Conservation (phyloP, 306 rosid species). For the Prunus fruticosa region DNA sequence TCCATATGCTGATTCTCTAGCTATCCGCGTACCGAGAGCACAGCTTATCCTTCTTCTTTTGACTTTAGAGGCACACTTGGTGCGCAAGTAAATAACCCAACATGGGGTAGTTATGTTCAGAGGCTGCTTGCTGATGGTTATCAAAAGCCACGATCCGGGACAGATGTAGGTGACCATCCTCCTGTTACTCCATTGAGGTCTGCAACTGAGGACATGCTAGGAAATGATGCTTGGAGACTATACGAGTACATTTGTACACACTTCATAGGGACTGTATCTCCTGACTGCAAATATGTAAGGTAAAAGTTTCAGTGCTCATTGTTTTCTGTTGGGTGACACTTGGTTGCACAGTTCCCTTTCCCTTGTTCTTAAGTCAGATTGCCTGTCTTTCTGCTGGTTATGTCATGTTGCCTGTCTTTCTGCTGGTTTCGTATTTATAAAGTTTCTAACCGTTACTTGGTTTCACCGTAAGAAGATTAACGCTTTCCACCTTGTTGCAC, state of each 20-base stretch:
- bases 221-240: conserved; percentile 84
- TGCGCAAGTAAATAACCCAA: conserved; percentile 63
- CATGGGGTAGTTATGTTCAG: conserved; percentile 69
- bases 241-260: conserved; percentile 89
- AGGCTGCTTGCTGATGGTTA: conserved; percentile 60
- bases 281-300: conserved; percentile 91
- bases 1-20: conserved; percentile 44
- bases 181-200: conserved; percentile 89
- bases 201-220: conserved; percentile 80
- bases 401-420: not conserved
- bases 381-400: not conserved
- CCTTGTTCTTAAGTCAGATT: not conserved
- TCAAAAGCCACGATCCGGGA: conserved; percentile 72
- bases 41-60: conserved; percentile 90
- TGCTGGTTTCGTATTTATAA: not conserved
- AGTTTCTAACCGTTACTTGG: not conserved
- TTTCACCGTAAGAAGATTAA: not conserved
- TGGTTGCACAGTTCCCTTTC: too few species aligned
- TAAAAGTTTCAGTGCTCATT: conserved; percentile 25
- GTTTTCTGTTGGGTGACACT: conserved; percentile 2
- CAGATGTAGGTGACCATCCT: conserved; percentile 96
- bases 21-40: conserved; percentile 98
- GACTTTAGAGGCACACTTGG: conserved; percentile 77
- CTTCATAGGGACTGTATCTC: conserved; percentile 86
- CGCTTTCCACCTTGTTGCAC: not conserved